Conservation (phyloP, 768 basidiomycete species). For the Leucosporidium yakuticum region DNA sequence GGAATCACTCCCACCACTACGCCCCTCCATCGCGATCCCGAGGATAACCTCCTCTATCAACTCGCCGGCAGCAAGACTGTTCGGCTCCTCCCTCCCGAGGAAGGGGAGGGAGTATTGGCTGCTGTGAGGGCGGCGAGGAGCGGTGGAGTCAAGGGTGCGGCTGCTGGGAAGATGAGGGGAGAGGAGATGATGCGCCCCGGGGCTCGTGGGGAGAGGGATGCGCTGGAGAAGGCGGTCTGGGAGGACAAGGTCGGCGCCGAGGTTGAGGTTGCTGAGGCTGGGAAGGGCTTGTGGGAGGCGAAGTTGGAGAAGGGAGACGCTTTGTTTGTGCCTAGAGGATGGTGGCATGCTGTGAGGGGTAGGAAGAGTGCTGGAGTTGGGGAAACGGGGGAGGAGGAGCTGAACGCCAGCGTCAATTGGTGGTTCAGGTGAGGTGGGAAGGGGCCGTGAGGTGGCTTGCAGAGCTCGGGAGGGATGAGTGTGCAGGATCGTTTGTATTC, state of each 20-base stretch:
- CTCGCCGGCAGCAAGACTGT: neutral
- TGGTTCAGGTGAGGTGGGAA: conserved; percentile 1
- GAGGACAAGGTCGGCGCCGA: neutral
- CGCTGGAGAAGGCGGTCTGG: neutral
- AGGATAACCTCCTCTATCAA: neutral
- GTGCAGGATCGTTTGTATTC: no score
- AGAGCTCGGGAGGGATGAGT: no score
- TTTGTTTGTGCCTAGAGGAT: neutral
- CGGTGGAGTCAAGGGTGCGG: neutral
- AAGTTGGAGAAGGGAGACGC: neutral
- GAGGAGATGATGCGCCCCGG: neutral
- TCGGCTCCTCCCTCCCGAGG: neutral
- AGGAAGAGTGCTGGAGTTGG: no score
- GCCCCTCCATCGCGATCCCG: neutral
- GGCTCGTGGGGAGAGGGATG: neutral
- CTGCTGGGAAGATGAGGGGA: neutral
- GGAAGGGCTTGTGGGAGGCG: neutral
- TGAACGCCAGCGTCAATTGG: conserved; percentile 1
- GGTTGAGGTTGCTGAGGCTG: no score
- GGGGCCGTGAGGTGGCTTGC: neutral
- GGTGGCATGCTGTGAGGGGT: conserved; percentile 1
- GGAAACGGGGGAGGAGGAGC: neutral
- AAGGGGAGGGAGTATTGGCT: neutral
- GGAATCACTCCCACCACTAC: neutral
- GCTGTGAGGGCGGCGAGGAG: neutral